A percentile compares a stretch with the other conserved stretches of the same genome.
Evolutionary conservation across 2,329 filamentous ascomycete genomes (phyloP).

Genomic region (Ascochyta fabae): DNA sequence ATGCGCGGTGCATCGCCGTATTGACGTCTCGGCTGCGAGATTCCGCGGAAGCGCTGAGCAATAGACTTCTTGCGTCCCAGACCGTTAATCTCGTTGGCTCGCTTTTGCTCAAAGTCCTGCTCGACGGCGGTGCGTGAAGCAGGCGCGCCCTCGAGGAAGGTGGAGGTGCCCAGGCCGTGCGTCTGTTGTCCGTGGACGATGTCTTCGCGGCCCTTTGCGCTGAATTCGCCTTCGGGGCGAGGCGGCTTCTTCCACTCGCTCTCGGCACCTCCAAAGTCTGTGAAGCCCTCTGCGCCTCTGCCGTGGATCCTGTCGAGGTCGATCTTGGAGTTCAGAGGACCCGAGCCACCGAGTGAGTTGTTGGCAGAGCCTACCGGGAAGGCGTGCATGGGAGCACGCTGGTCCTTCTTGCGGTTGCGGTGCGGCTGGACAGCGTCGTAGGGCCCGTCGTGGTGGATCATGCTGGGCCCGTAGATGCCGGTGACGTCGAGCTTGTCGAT

Average conservation of each 20-base stretch:
- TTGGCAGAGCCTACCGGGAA: constrained; percentile 93
- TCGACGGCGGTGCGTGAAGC: constrained; percentile 81
- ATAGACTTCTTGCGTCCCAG: constrained; percentile 92
- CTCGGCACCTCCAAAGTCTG: constrained; percentile 67
- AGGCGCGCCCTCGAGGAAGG: constrained; percentile 92
- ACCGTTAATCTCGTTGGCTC: constrained; percentile 50
- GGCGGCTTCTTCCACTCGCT: constrained; percentile 49
- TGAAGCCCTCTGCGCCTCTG: constrained; percentile 81
- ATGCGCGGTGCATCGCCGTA: constrained; percentile 53
- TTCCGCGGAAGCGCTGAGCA: constrained; percentile 87
- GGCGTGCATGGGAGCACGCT: constrained; percentile 91
- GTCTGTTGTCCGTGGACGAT: constrained; percentile 84
- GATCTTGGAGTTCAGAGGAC: constrained; percentile 79
- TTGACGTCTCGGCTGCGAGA: constrained; percentile 73
- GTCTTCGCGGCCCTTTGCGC: constrained; percentile 59
- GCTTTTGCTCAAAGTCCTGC: constrained; percentile 70
- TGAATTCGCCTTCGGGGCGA: constrained; percentile 36
- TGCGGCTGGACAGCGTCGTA: constrained; percentile 97
- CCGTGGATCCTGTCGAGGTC: constrained; percentile 92
- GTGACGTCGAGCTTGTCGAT: constrained; percentile 98
- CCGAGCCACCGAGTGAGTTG: constrained; percentile 86
- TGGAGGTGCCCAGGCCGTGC: constrained; percentile 87
- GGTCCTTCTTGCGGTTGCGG: constrained; percentile 83
- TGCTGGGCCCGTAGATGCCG: constrained; percentile 89
- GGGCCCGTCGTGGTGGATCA: constrained; percentile 96